Conservation (phyloP, 805 yeast genomes). For the Hanseniaspora mollemarum region DNA sequence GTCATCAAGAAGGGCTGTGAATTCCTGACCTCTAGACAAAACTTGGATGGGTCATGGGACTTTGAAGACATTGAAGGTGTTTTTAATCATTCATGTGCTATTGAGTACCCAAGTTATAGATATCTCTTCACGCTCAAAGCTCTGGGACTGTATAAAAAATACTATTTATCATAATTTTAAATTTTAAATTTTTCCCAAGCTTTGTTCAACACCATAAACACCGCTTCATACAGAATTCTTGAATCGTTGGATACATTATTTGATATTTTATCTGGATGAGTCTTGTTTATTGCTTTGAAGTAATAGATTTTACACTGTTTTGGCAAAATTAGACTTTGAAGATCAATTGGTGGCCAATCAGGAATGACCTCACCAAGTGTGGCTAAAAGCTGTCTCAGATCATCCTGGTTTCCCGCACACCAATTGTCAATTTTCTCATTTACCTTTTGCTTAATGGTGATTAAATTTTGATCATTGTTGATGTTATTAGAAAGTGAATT, state of each 20-base stretch:
- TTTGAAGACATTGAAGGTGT: slow-evolving; percentile 88
- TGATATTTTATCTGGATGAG: slow-evolving; percentile 77
- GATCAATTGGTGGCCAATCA: slow-evolving; percentile 45
- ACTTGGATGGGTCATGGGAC: slow-evolving; percentile 64
- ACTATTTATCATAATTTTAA: slow-evolving; percentile 34
- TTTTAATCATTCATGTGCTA: slow-evolving; percentile 86
- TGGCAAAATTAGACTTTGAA: slow-evolving; percentile 72
- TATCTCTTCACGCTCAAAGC: slow-evolving; percentile 89
- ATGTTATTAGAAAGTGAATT: slow-evolving; percentile 35
- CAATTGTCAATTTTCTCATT: slow-evolving; percentile 45
- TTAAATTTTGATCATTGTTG: slow-evolving; percentile 45
- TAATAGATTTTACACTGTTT: slow-evolving; percentile 79
- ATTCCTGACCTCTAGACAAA: slow-evolving; percentile 55
- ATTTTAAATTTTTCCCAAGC: slow-evolving; percentile 81
- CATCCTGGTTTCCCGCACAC: slow-evolving; percentile 68
- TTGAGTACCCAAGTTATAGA: slow-evolving; percentile 90
- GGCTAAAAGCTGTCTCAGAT: slow-evolving; percentile 64
- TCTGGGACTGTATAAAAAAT: slow-evolving; percentile 51
- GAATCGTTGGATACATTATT: slow-evolving; percentile 48
- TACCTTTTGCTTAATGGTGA: slow-evolving; percentile 52
- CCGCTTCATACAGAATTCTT: slow-evolving; percentile 72
- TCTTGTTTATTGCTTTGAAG: slow-evolving; percentile 80
- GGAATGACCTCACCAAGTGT: slow-evolving; percentile 55
- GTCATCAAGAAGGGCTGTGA: slow-evolving; percentile 54
- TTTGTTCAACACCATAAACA: slow-evolving; percentile 68